These are phyloP conservation scores for Medicago arabica DNA, from an alignment of 306 rosid genomes.

Conservation along the genomic window DNA sequence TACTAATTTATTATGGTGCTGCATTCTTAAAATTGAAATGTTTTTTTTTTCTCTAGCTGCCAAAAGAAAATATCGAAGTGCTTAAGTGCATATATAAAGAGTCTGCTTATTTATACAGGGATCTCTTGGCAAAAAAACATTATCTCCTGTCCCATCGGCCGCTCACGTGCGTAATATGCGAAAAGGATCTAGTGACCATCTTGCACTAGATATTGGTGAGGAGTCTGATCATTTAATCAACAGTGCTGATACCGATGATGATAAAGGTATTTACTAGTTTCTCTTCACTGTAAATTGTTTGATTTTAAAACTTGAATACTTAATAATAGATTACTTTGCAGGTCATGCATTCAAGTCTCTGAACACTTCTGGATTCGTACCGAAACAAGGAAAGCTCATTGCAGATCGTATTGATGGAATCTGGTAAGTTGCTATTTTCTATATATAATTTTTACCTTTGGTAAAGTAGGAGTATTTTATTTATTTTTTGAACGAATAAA, in stretches of 20 bases:
- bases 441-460: conserved; percentile 21
- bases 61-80: conserved; percentile 1
- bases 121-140: conserved; percentile 62
- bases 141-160: conserved; percentile 68
- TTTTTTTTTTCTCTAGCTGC: conserved; percentile 17
- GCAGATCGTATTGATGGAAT: conserved; percentile 97
- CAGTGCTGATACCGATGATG: conserved; percentile 66
- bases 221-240: conserved; percentile 74
- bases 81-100: conserved; percentile 31
- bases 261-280: conserved; percentile 69
- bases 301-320: conserved; percentile 25
- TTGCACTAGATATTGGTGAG: conserved; percentile 66
- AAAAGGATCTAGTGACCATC: conserved; percentile 91
- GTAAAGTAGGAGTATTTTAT: conserved; percentile 11
- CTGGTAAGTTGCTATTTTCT: conserved; percentile 61
- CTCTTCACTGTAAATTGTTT: conserved; percentile 26
- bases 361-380: conserved; percentile 88
- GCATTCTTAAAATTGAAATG: conserved; percentile 20
- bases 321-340: conserved; percentile 47
- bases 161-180: conserved; percentile 75
- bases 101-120: conserved; percentile 60
- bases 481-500: not conserved
- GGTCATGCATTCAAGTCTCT: conserved; percentile 92
- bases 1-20: conserved; percentile 4
- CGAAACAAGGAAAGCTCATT: conserved; percentile 83